Evolutionary conservation across 768 basidiomycete genomes (phyloP), one percentile per base, ranked within the genome.

Genomic region (Lactarius psammicola): DNA sequence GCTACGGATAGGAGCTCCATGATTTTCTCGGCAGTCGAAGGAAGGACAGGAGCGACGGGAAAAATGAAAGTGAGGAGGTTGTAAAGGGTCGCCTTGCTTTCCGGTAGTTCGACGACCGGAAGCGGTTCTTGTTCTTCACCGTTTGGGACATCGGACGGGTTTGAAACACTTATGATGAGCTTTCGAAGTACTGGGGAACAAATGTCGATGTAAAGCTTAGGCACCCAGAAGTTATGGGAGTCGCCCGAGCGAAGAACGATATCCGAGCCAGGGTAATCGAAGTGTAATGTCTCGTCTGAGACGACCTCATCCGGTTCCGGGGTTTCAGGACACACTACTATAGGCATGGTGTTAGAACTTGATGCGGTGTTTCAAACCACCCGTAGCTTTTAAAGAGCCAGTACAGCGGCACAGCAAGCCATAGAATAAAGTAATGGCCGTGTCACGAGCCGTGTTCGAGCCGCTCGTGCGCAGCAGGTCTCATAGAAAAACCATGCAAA

Each of bases 11-110:
- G 31, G 33, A 62, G 60, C 13, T 56, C 40, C 44, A 62, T 62
- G 0, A 7, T 46, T 28, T 30, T 49, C 30, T 66, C 65, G 3
- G 38, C 23, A 15, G 26, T 54, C 0, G 56, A 9, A 18, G 51
- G 65, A 10, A 62, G 23, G 49, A 44, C 0, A 7, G 51, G 36
- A 4, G 31, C 2, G 26, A 62, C 49, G 13, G 56, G 61, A 18
- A 66, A 54, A 9, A 62, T 44, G 20, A 66, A 62, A 6, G 65
- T 66, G 56, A 66, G 40, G 30, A 66, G 65, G 31, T 3, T 34
- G 33, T 40, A 23, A 30, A 62, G 56, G 38, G 49, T 62, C 8
- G 6, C 13, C 5, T 49, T 40, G 13, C 15, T 62, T 42, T 66
- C 56, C 2, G 20, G 40, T 4, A 66, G 33, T 4, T 58, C 23